Conservation (phyloP, 176 grass and related monocot genomes). For the Pontederia paniculata region DNA sequence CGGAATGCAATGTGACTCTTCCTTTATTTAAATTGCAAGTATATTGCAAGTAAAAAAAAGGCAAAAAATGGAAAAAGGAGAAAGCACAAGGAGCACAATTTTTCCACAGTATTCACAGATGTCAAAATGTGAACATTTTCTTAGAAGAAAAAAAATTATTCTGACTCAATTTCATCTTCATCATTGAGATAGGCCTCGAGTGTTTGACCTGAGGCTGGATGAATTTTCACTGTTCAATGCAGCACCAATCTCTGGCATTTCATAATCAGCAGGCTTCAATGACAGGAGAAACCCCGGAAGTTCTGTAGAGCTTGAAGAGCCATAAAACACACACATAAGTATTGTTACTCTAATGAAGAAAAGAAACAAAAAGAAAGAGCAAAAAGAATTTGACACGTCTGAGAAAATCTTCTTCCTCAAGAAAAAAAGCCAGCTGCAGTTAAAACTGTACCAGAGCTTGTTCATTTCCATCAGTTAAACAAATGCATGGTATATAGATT, state of each 20-base stretch:
- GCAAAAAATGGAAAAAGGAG: no score
- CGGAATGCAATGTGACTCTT: no score
- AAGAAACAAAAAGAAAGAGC: constrained; percentile 4
- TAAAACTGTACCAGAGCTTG: no score
- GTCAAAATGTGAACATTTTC: no score
- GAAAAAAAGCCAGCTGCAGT: no score
- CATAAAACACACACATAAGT: constrained; percentile 22
- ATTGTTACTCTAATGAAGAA: neutral
- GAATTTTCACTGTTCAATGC: constrained; percentile 60
- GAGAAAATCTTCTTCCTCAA: no score
- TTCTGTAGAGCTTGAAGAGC: constrained; percentile 51
- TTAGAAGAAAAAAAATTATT: constrained; percentile 5
- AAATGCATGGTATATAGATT: no score
- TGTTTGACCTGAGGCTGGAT: constrained; percentile 65
- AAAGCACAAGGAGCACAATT: no score
- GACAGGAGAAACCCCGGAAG: constrained; percentile 78
- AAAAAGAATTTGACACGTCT: neutral
- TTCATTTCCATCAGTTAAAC: no score
- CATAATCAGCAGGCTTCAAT: constrained; percentile 59
- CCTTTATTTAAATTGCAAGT: no score
- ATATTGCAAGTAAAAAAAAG: no score
- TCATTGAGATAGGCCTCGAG: constrained; percentile 72
- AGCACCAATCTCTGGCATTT: constrained; percentile 47
- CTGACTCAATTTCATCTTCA: constrained; percentile 19
- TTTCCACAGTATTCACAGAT: no score